phyloP scores from a whole-genome alignment of 2,329 filamentous ascomycete genomes.

The Epichloe amarillans region DNA sequence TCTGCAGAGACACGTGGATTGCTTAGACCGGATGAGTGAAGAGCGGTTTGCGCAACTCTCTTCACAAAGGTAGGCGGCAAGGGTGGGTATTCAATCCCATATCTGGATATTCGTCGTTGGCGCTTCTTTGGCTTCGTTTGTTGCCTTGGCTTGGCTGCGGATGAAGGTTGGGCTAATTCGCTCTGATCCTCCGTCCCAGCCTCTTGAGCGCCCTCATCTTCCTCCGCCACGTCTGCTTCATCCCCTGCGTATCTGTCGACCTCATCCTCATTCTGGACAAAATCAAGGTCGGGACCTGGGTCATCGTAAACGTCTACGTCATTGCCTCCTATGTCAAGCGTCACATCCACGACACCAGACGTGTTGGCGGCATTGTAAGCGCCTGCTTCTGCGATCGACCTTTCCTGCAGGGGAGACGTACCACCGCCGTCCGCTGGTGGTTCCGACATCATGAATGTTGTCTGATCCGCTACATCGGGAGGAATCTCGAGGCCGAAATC shows the following conservation, averaged over 20 bases:
- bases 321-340: slow-evolving; percentile 3
- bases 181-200: neutral
- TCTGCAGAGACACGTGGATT: slow-evolving; percentile 62
- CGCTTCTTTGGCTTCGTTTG: slow-evolving; percentile 15
- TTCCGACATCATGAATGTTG: slow-evolving; percentile 34
- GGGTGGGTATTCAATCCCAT: slow-evolving; percentile 64
- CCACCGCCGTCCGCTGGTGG: slow-evolving; percentile 15
- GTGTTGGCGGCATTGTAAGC: neutral
- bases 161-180: neutral
- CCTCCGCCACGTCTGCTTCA: neutral
- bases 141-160: slow-evolving; percentile 1
- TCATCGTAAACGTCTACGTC: slow-evolving; percentile 1
- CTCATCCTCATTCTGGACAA: neutral
- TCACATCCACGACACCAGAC: slow-evolving; percentile 4
- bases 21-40: slow-evolving; percentile 49
- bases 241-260: neutral
- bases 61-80: slow-evolving; percentile 64
- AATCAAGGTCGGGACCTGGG: neutral
- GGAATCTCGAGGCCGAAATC: slow-evolving; percentile 39
- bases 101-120: slow-evolving; percentile 43
- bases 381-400: neutral
- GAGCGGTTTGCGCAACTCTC: slow-evolving; percentile 56
- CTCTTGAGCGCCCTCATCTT: neutral
- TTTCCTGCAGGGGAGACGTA: slow-evolving; percentile 11
- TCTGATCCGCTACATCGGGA: slow-evolving; percentile 33